These are phyloP conservation scores for Phoma sp. DNA, from an alignment of 2,329 filamentous ascomycete genomes.

Conservation along the genomic window DNA sequence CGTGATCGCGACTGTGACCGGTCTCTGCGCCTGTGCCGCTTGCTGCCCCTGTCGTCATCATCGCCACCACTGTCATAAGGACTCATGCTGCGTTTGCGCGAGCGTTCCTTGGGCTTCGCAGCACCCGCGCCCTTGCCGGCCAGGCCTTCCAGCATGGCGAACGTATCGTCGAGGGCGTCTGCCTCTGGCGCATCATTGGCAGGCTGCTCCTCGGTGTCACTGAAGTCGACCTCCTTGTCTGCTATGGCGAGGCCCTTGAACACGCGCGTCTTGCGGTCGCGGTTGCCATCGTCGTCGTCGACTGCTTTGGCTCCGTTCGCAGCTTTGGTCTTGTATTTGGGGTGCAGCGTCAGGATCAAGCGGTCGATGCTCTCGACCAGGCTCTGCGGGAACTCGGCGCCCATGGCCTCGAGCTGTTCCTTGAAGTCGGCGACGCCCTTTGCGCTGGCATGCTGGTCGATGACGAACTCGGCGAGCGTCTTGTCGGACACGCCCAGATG, in stretches of 20 bases:
- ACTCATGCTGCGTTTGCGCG: constrained; percentile 66
- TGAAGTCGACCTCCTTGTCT: constrained; percentile 68
- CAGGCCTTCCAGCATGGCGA: constrained; percentile 87
- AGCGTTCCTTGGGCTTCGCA: constrained; percentile 53
- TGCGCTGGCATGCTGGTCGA: constrained; percentile 84
- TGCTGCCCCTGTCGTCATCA: constrained; percentile 51
- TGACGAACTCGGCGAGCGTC: constrained; percentile 94
- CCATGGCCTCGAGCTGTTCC: constrained; percentile 74
- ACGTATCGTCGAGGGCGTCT: constrained; percentile 87
- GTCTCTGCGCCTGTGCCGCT: constrained; percentile 52
- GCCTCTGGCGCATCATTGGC: constrained; percentile 51
- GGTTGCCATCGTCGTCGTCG: constrained; percentile 58
- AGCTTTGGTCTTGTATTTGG: constrained; percentile 73
- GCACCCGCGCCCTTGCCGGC: constrained; percentile 57
- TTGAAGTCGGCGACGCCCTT: constrained; percentile 75
- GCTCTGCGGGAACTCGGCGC: constrained; percentile 83
- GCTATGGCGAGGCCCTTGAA: constrained; percentile 90
- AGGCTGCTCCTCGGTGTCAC: constrained; percentile 57
- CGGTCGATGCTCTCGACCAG: constrained; percentile 91
- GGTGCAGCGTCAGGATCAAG: constrained; percentile 86
- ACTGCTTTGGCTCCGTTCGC: constrained; percentile 44
- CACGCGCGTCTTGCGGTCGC: constrained; percentile 80
- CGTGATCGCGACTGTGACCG: constrained; percentile 62
- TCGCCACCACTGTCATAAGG: constrained; percentile 56
- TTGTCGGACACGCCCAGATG: constrained; percentile 92